Evolutionary conservation across 345 rosid species (phyloP).

Genomic region (Cardamine occulta): DNA sequence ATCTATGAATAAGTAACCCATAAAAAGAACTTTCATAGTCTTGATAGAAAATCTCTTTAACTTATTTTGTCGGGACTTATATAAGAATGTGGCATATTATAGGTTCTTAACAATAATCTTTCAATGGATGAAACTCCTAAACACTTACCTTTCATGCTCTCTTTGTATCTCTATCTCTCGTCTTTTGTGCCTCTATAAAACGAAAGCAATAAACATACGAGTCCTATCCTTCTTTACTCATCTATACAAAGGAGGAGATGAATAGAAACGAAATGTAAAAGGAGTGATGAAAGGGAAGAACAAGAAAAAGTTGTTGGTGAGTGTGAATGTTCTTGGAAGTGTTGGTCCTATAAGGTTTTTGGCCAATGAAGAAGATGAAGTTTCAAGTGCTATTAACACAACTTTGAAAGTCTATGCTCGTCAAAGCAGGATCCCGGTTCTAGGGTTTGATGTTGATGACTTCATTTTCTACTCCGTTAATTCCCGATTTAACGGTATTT

Average conservation of each 20-base stretch:
- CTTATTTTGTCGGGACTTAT: conserved; percentile 23
- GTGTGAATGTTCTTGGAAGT: conserved; percentile 73
- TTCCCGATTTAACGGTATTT: conserved; percentile 50
- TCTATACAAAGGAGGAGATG: conserved; percentile 9
- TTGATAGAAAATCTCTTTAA: background rate
- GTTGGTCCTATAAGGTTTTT: conserved; percentile 77
- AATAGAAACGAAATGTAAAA: background rate
- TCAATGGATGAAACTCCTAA: conserved; percentile 21
- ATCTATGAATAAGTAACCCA: background rate
- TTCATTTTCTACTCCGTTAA: conserved; percentile 57
- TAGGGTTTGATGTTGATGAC: conserved; percentile 56
- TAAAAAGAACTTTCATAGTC: background rate
- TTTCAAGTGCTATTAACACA: conserved; percentile 60
- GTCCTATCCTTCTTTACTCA: background rate
- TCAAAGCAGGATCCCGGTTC: conserved; percentile 82
- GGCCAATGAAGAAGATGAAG: conserved; percentile 60
- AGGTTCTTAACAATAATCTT: conserved; percentile 27
- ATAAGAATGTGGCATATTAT: conserved; percentile 13
- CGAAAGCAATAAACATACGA: background rate
- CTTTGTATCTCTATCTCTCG: background rate
- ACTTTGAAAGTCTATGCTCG: conserved; percentile 72
- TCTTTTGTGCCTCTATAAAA: conserved; percentile 28
- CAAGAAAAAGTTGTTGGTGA: conserved; percentile 56
- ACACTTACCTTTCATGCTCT: conserved; percentile 23
- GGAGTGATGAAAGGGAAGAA: conserved; percentile 41